Evolutionary conservation across 805 yeast species (phyloP), one percentile per base, ranked within the genome.

Genomic region (Starmerella apicola): DNA sequence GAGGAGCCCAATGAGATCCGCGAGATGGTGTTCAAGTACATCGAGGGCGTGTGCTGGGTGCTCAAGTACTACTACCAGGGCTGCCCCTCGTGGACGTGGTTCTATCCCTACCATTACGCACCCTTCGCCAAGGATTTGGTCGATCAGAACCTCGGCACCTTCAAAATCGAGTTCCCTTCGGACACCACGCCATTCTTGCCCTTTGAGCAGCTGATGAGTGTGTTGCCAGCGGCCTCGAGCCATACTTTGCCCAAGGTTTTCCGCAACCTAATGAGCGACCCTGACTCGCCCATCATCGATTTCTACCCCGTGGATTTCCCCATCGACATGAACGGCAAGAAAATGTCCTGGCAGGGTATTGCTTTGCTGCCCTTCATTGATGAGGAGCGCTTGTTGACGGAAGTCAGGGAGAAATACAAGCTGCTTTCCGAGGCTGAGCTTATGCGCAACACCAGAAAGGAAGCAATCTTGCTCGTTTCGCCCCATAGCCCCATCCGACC

Each of bases 71-170:
- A 91, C 62, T 88, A 83, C 59, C 97, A 91, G 60, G 97, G 96
- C 2, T 88, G 97, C 62, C 94, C 95, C 0, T 88, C 97, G 0
- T 91, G 99, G 99, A 78, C 78, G 40, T 91, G 98, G 98, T 91
- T 75, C 59, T 91, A 79, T 53, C 98, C 97, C 0, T 88, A 78
- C 57, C 97, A 91, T 56, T 93, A 91, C 63, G 97, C 98, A 0
- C 99, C 99, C 18, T 86, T 91, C 67, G 97, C 96, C 0, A 71
- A 78, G 5, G 99, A 91, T 58, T 81, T 91, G 53, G 65, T 59
- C 2, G 72, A 75, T 34, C 54, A 80, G 31, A 56, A 58, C 9
- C 54, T 53, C 19, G 41, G 44, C 1, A 28, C 46, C 2, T 50
- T 72, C 18, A 52, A 61, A 81, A 88, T 81, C 46, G 57, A 65